Evolutionary conservation across 2,329 filamentous ascomycete genomes (phyloP), one percentile per base, ranked within the genome.

Genomic region (Penicillium sp.): DNA sequence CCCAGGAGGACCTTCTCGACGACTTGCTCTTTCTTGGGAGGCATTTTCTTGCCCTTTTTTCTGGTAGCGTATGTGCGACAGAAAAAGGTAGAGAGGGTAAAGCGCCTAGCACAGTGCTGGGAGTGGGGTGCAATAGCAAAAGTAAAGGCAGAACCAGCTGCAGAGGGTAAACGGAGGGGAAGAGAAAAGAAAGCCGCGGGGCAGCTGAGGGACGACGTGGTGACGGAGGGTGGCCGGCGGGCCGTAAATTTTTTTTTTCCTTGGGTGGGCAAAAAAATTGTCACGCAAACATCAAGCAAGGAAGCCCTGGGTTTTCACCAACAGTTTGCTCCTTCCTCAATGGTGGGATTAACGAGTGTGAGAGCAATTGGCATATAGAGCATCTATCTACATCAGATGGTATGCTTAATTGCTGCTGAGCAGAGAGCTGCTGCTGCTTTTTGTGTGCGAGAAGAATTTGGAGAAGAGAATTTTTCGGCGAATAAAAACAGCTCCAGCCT

Each of bases 1-100:
- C 94, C 94, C 77, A 99, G 83, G 67, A 94, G 87, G 77, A 97
- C 83, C 87, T 97, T 97, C 83, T 97, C 90, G 83, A 97, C 89
- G 69, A 90, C 86, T 68, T 86, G 87, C 54, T 79, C 81, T 80
- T 97, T 97, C 84, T 99, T 99, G 75, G 94, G 94, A 78, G 91
- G 83, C 94, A 99, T 99, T 74, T 85, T 91, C 74, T 75, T 81
- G 74, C 77, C 80, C 74, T 82, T 86, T 71, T 81, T 79, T 65
- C 78, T 80, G 67, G 72, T 79, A 59, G 82, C 80, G 79, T 83
- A 85, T 62, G 73, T 71, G 66, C 81, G 79, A 67, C 62, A 62
- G 61, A 65, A 71, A 68, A 45, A 73, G 69, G 75, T 73, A 77
- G 77, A 79, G 76, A 67, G 52, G 56, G 50, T 42, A 51, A 58